Evolutionary conservation across 768 basidiomycete genomes (phyloP).

Genomic region (Psilocybe cyanescens): DNA sequence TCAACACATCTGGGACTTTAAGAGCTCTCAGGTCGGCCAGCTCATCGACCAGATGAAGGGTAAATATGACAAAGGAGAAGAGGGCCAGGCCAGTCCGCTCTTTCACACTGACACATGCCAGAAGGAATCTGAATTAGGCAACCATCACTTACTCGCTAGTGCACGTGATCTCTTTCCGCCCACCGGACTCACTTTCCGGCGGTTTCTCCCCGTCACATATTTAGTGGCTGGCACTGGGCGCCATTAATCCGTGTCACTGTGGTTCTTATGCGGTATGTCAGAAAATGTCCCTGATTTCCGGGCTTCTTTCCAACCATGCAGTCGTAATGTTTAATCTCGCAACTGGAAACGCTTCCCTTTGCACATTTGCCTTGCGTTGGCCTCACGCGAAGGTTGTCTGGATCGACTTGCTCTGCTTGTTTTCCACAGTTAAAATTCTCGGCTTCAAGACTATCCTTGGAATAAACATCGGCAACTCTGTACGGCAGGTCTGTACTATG

Average conservation of each 20-base stretch:
- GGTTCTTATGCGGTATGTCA: neutral
- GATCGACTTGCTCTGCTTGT: no score
- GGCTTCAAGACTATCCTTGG: no score
- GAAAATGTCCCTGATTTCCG: no score
- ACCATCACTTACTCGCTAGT: neutral
- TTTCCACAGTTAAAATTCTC: no score
- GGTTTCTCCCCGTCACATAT: neutral
- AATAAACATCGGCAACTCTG: no score
- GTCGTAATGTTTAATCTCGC: no score
- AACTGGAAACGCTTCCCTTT: no score
- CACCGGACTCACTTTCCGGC: neutral
- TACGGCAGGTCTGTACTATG: no score
- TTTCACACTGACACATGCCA: constrained; percentile 22
- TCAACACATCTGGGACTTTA: constrained; percentile 8
- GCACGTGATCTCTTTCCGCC: constrained; percentile 6
- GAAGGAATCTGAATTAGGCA: constrained; percentile 17
- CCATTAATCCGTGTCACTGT: neutral
- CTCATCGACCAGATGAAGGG: constrained; percentile 17
- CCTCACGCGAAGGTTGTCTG: no score
- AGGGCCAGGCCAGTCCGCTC: constrained; percentile 12
- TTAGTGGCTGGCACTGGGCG: neutral
- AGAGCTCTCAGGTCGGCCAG: constrained; percentile 9
- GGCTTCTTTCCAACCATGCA: no score
- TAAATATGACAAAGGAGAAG: constrained; percentile 15
- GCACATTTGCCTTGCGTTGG: no score